Percentiles rank a stretch among this genome's conserved stretches.
Conservation (phyloP, 2,329 filamentous ascomycete genomes). For the Diaporthe sp. region DNA sequence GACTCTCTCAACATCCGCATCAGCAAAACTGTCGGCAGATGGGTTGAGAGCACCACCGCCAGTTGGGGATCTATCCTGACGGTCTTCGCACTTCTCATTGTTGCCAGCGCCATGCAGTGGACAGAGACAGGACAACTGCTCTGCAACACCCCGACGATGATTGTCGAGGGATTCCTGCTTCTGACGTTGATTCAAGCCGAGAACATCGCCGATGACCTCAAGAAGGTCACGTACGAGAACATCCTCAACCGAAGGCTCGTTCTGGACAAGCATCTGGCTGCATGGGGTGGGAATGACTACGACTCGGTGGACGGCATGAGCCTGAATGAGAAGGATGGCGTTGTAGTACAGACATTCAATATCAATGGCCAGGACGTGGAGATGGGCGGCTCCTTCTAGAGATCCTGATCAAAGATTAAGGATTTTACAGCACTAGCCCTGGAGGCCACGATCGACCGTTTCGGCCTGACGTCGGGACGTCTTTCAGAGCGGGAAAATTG, state of each 20-base stretch:
- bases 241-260: constrained; percentile 45
- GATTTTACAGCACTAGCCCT: neutral
- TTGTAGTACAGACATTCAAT: constrained; percentile 22
- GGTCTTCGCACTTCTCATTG: constrained; percentile 42
- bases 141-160: constrained; percentile 49
- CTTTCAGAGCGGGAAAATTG: neutral
- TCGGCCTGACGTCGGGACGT: constrained; percentile 7
- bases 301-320: constrained; percentile 17
- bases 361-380: constrained; percentile 29
- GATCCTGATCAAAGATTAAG: neutral
- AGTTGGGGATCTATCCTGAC: constrained; percentile 41
- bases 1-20: constrained; percentile 41
- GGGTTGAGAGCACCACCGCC: constrained; percentile 39
- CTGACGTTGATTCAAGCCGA: constrained; percentile 46
- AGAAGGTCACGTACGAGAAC: constrained; percentile 44
- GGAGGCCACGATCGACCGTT: neutral
- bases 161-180: constrained; percentile 46
- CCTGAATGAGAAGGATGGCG: constrained; percentile 27
- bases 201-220: constrained; percentile 44
- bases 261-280: constrained; percentile 42
- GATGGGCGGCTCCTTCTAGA: constrained; percentile 28
- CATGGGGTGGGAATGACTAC: constrained; percentile 30
- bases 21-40: constrained; percentile 42
- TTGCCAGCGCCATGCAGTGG: constrained; percentile 46
- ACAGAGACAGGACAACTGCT: constrained; percentile 48